Evolutionary conservation across 257 asterid genomes (phyloP), one percentile per base, ranked within the genome.

Genomic region (Anisodus acutangulus): DNA sequence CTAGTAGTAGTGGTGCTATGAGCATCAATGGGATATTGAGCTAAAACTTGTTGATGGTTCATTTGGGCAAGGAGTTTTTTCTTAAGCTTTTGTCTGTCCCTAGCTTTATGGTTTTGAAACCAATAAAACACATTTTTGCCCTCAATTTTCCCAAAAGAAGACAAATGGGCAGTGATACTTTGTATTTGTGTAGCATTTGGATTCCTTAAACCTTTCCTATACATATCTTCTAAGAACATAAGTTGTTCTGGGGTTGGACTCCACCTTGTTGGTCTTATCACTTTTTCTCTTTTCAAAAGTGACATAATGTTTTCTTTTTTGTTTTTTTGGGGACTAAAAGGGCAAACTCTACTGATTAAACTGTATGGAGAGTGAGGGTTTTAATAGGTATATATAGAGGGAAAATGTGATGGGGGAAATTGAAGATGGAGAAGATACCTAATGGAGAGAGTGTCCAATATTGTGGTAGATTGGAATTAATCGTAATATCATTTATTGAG

Each of bases 171-270:
- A 1, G 96, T 92, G 12, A 93, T 93, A 17, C 90, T 93, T 80
- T 92, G 94, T 87, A 95, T 95, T 88, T 95, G 97, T 63, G 92
- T 95, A 4, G 98, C 93, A 12, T 97, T 87, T 13, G 98, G 98
- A 3, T 95, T 92, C 39, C 94, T 88, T 17, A 89, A 86, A 37
- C 97, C 97, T 6, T 93, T 87, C 43, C 89, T 74, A 78, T 93
- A 94, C 97, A 92, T 89, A 82, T 95, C 98, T 49, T 92, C 94
- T 5, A 95, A 93, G 5, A 93, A 91, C 85, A 90, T 91, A 57
- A 95, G 66, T 69, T 95, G 98, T 84, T 93, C 98, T 22, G 95
- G 88, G 3, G 98, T 92, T 70, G 98, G 98, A 87, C 91, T 95
- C 98, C 98, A 95, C 83, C 98, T 85, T 16, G 97, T 76, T 53